Percentiles rank a stretch among this genome's conserved stretches.
These are phyloP conservation scores for Calocybe cyanea DNA, from an alignment of 768 basidiomycete genomes.

Conservation along the genomic window DNA sequence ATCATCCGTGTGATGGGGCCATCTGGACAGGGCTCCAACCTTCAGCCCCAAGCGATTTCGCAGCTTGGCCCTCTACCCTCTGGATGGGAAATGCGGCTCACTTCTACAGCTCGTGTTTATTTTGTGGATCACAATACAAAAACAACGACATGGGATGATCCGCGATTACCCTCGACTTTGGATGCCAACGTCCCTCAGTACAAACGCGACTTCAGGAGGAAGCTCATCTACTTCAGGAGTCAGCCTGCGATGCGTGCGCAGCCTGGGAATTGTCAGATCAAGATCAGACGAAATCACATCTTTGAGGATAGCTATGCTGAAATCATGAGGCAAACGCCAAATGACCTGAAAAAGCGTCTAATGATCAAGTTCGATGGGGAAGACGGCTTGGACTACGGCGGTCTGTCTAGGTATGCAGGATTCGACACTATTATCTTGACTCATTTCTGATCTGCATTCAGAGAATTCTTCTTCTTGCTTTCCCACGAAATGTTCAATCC, in stretches of 20 bases:
- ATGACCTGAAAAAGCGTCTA: constrained; percentile 95
- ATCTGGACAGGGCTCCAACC: constrained; percentile 78
- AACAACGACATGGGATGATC: constrained; percentile 99
- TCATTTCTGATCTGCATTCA: constrained; percentile 24
- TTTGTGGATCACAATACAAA: constrained; percentile 99
- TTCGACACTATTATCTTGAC: constrained; percentile 1
- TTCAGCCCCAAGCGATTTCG: constrained; percentile 93
- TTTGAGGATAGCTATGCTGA: constrained; percentile 99
- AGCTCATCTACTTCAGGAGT: constrained; percentile 98
- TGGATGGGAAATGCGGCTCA: constrained; percentile 99
- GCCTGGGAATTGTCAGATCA: constrained; percentile 98
- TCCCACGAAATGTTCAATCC: constrained; percentile 99
- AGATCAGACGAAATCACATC: constrained; percentile 96
- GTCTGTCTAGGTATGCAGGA: constrained; percentile 77
- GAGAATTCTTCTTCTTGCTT: constrained; percentile 99
- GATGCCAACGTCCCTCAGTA: constrained; percentile 98
- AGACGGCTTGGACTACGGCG: constrained; percentile 98
- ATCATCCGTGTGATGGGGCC: constrained; percentile 97
- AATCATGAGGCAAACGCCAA: constrained; percentile 99
- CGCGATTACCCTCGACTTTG: constrained; percentile 89
- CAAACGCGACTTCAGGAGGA: constrained; percentile 98
- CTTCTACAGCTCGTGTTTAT: constrained; percentile 96
- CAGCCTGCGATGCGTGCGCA: constrained; percentile 98
- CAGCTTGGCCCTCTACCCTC: constrained; percentile 96
- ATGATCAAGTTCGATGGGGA: constrained; percentile 99